These are phyloP conservation scores for Solanum hybrid DNA, from an alignment of 305 asterid genomes.

Conservation along the genomic window DNA sequence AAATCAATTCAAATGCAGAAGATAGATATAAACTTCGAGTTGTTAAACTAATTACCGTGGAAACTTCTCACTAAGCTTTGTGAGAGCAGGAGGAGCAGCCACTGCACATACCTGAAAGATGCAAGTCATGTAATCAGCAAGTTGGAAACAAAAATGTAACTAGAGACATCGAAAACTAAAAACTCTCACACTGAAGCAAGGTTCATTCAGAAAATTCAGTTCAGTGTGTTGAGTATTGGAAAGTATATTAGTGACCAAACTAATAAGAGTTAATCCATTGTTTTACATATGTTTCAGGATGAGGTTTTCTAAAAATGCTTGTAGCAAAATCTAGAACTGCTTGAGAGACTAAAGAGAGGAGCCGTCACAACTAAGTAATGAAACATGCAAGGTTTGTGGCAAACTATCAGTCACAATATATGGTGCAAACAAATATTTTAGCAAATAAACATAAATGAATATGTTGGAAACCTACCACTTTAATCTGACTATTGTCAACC, in stretches of 20 bases:
- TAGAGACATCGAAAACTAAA: background rate
- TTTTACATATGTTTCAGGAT: background rate
- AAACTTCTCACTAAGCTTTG: slow-evolving; percentile 69
- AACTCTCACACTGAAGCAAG: background rate
- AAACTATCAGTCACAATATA: background rate
- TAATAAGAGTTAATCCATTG: background rate
- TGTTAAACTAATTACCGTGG: slow-evolving; percentile 58
- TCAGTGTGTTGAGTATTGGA: background rate
- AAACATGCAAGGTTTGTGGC: background rate
- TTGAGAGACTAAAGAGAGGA: background rate
- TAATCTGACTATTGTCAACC: slow-evolving; percentile 63
- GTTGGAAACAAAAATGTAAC: background rate
- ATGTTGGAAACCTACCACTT: slow-evolving; percentile 58
- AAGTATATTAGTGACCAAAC: background rate
- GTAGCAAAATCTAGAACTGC: background rate
- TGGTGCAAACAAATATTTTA: background rate
- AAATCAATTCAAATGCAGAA: background rate
- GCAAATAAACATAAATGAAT: background rate
- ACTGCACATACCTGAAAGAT: slow-evolving; percentile 68
- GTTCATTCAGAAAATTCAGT: background rate
- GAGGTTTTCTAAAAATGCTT: background rate
- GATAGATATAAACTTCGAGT: background rate
- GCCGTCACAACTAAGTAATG: background rate
- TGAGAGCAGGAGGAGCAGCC: slow-evolving; percentile 96
- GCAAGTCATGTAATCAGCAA: slow-evolving; percentile 4